phyloP scores from a whole-genome alignment of 768 basidiomycete genomes.

The Fistulinella prunicolor region DNA sequence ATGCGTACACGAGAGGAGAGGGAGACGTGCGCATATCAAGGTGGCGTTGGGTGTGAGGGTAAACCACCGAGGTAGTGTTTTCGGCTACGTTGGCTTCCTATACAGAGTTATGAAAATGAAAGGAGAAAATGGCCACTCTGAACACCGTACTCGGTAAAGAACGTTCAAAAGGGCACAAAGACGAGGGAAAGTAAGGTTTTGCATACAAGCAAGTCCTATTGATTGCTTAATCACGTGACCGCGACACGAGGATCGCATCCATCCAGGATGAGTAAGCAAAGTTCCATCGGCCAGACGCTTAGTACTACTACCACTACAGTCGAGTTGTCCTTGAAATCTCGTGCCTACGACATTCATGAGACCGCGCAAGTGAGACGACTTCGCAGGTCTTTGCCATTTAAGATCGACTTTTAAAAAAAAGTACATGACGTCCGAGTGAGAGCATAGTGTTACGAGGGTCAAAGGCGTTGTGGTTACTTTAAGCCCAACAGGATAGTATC shows the following conservation, averaged over 20 bases:
- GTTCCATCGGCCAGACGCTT: too few species aligned
- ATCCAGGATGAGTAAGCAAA: background rate
- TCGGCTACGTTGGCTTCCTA: background rate
- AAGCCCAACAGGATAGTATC: too few species aligned
- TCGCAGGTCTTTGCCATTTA: too few species aligned
- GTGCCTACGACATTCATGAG: too few species aligned
- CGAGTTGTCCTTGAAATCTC: too few species aligned
- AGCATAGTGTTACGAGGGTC: too few species aligned
- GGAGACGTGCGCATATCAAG: slow-evolving; percentile 18
- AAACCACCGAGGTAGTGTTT: background rate
- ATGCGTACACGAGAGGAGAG: slow-evolving; percentile 6
- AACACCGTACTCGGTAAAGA: background rate
- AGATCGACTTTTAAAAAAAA: too few species aligned
- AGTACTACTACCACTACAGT: too few species aligned
- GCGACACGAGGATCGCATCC: slow-evolving; percentile 20
- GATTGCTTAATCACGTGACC: slow-evolving; percentile 29
- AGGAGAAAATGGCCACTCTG: background rate
- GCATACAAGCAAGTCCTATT: background rate
- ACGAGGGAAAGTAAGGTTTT: background rate
- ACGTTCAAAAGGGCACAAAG: background rate
- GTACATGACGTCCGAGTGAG: too few species aligned
- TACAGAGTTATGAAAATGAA: background rate
- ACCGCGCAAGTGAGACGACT: too few species aligned
- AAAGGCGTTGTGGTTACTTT: too few species aligned
- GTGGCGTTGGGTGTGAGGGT: background rate